Percentiles rank a stretch among this genome's conserved stretches.
Evolutionary conservation across 164 flowering plant species (phyloP).

Genomic region (Aristolochia contorta): DNA sequence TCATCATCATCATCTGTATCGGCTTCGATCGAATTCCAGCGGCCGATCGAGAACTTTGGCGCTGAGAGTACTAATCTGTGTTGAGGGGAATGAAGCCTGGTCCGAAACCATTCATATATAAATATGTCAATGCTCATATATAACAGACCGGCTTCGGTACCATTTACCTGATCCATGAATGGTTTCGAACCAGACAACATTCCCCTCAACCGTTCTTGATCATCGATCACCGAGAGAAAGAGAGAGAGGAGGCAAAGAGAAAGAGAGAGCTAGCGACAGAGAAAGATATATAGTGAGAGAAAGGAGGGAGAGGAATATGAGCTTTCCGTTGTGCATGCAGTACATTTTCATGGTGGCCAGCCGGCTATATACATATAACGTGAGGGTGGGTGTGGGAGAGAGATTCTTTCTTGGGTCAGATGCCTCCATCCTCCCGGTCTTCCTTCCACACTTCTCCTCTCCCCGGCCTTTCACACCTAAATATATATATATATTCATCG

Average conservation of each 20-base stretch:
- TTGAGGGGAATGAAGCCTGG: slow-evolving; percentile 85
- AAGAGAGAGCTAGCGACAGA: background rate
- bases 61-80: background rate
- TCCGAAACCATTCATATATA: slow-evolving; percentile 61
- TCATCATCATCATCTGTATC: too few relatives aligned
- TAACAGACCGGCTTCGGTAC: too few relatives aligned
- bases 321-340: background rate
- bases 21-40: too few relatives aligned
- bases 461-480: background rate
- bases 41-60: too few relatives aligned
- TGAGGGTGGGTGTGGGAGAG: background rate
- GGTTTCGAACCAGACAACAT: slow-evolving; percentile 5
- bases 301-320: background rate
- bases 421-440: background rate
- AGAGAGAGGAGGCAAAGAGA: background rate
- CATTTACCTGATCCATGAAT: background rate
- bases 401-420: slow-evolving; percentile 3
- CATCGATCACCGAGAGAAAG: background rate
- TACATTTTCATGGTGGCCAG: background rate
- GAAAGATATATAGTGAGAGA: background rate
- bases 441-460: background rate
- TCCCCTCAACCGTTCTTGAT: background rate
- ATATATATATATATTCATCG: background rate
- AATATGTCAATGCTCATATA: too few relatives aligned
- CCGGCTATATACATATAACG: slow-evolving; percentile 1